A percentile compares a stretch with the other conserved stretches of the same genome.
Conservation (phyloP, 2,329 filamentous ascomycete species). For the Emmonsiellopsis sp. region DNA sequence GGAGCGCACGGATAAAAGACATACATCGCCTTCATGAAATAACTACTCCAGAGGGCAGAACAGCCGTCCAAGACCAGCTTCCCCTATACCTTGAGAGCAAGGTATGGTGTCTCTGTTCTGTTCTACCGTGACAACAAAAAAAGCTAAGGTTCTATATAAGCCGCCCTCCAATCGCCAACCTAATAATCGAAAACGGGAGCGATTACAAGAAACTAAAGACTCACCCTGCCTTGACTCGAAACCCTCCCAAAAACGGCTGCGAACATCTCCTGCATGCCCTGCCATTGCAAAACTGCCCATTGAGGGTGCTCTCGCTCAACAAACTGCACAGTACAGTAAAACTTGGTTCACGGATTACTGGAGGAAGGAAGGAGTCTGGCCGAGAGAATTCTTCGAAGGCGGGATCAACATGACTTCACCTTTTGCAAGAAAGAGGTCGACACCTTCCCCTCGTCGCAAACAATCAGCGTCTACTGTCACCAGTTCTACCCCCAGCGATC, state of each 20-base stretch:
- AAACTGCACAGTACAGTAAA: too few species aligned
- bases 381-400: conserved; percentile 18
- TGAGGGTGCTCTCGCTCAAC: too few species aligned
- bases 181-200: conserved; percentile 15
- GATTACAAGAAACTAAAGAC: conserved; percentile 4
- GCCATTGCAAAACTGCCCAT: background rate
- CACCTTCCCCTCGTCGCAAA: conserved; percentile 20
- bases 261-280: conserved; percentile 1
- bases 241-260: too few species aligned
- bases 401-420: conserved; percentile 21
- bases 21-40: too few species aligned
- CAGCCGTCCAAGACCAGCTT: too few species aligned
- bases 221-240: conserved; percentile 4
- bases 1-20: too few species aligned
- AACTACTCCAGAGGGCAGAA: too few species aligned
- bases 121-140: too few species aligned
- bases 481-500: conserved; percentile 26
- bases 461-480: conserved; percentile 15
- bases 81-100: too few species aligned
- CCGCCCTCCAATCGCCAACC: too few species aligned
- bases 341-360: conserved; percentile 18
- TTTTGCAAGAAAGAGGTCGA: conserved; percentile 24
- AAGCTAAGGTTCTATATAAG: conserved; percentile 11
- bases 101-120: too few species aligned
- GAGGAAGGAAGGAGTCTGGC: conserved; percentile 16